Evolutionary conservation across 306 rosid genomes (phyloP), one percentile per base, ranked within the genome.

Genomic region (Quercus ilex): DNA sequence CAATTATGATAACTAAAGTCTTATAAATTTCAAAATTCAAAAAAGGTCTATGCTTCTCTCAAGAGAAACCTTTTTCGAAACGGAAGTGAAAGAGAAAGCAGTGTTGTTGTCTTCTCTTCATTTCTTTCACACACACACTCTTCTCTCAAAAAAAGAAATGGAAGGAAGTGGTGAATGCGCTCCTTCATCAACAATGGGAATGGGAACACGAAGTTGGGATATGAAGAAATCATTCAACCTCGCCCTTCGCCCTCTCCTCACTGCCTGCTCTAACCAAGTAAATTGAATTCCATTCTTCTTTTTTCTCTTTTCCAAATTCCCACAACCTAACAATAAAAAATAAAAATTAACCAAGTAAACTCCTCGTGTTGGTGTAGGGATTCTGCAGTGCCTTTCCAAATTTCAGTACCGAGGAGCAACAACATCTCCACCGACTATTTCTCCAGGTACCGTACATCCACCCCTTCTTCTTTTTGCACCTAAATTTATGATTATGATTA

Each of bases 181-280:
- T 41, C 46, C 46, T 41, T 41, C 46, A 41, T 8, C 46, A 41
- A 41, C 46, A 41, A 41, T 41, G 46, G 46, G 46, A 8, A 41
- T 41, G 46, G 46, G 46, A 8, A 8, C 3, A 11, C 46, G 46
- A 41, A 41, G 46, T 41, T 41, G 46, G 25, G 89, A 85, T 82
- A 76, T 92, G 87, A 87, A 83, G 64, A 87, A 88, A 65, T 89
- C 97, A 13, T 90, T 92, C 85, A 84, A 86, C 74, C 53, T 88
- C 52, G 86, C 88, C 77, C 30, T 86, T 6, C 88, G 86, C 59
- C 78, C 91, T 69, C 78, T 92, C 75, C 94, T 88, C 84, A 82
- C 86, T 33, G 77, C 94, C 53, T 88, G 86, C 82, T 83, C 93
- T 35, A 84, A 87, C 78, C 86, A 88, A 90, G 97, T 90, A 69